These are phyloP conservation scores for Vigna reflexopilosa DNA, from an alignment of 306 rosid genomes.

Conservation along the genomic window DNA sequence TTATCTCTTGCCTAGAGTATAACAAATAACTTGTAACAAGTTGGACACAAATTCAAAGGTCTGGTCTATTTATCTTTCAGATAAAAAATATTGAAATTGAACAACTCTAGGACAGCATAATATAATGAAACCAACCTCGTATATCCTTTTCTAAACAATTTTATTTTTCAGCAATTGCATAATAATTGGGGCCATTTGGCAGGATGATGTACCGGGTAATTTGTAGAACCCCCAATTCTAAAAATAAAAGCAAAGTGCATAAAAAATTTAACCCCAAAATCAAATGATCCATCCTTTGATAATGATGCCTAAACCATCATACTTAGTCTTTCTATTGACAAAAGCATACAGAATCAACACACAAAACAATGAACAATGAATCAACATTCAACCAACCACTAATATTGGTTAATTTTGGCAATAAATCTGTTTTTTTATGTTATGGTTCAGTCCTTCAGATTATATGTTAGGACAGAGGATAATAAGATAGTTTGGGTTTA, in stretches of 20 bases:
- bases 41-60: constrained; percentile 30
- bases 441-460: background rate
- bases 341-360: background rate
- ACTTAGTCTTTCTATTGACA: background rate
- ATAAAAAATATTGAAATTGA: constrained; percentile 3
- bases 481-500: too few species aligned
- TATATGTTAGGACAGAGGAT: too few species aligned
- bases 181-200: constrained; percentile 24
- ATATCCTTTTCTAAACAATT: background rate
- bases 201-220: constrained; percentile 13
- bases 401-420: background rate
- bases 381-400: background rate
- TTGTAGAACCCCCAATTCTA: constrained; percentile 17
- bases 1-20: too few species aligned
- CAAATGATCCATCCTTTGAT: background rate
- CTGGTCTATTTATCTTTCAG: constrained; percentile 25
- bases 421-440: background rate
- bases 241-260: background rate
- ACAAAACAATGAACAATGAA: background rate
- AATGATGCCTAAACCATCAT: background rate
- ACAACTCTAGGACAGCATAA: constrained; percentile 17
- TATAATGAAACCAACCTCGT: constrained; percentile 4
- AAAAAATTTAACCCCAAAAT: constrained; percentile 14
- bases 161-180: constrained; percentile 33
- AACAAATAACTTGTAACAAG: constrained; percentile 15